A percentile compares a stretch with the other conserved stretches of the same genome.
phyloP scores from a whole-genome alignment of 2,329 filamentous ascomycete genomes.

The Endoconidiophora polonica region DNA sequence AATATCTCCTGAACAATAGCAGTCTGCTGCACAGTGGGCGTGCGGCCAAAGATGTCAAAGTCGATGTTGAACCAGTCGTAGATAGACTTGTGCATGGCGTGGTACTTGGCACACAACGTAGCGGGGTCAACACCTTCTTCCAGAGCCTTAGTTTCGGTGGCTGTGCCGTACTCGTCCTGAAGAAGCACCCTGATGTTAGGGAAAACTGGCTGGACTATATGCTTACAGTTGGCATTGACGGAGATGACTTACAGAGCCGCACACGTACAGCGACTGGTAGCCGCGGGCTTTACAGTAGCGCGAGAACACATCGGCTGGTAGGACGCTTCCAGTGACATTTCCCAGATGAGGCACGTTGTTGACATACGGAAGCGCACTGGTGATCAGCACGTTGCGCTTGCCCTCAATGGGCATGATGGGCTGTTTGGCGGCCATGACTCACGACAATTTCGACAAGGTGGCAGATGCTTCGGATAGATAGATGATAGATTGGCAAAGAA shows the following conservation, averaged over 20 bases:
- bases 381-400: slow-evolving; percentile 78
- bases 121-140: slow-evolving; percentile 71
- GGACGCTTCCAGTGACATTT: slow-evolving; percentile 73
- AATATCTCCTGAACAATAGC: slow-evolving; percentile 90
- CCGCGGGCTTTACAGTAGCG: slow-evolving; percentile 68
- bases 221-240: background rate
- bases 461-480: background rate
- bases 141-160: slow-evolving; percentile 87
- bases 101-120: slow-evolving; percentile 83
- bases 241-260: slow-evolving; percentile 37
- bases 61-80: slow-evolving; percentile 94
- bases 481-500: background rate
- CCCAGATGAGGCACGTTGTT: slow-evolving; percentile 69
- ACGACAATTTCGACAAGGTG: background rate
- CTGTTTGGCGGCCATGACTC: slow-evolving; percentile 15
- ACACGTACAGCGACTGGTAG: slow-evolving; percentile 67
- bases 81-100: slow-evolving; percentile 73
- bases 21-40: slow-evolving; percentile 75
- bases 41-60: slow-evolving; percentile 90
- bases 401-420: slow-evolving; percentile 49
- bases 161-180: slow-evolving; percentile 80
- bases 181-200: slow-evolving; percentile 22
- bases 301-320: slow-evolving; percentile 76
- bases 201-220: background rate
- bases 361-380: slow-evolving; percentile 72